Base-by-base conservation (phyloP, 192 early-diverging fungal species). In the Backusella morwellensis region DNA sequence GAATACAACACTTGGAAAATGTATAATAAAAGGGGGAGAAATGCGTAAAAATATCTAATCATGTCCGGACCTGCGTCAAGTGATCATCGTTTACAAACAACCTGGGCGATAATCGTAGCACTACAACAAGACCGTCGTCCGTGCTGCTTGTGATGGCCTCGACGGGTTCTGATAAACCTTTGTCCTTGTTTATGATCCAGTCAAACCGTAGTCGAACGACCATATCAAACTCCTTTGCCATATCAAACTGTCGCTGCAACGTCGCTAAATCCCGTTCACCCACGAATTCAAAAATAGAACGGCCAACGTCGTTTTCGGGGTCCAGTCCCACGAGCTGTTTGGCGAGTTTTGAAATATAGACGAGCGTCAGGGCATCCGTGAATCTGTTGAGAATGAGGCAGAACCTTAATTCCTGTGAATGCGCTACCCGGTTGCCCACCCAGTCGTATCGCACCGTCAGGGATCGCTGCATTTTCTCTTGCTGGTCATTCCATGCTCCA, bases 101-200 rank as follows among this genome's bases (percentile, higher is more conserved):
- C 66, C 21, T n/a, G 9, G 77, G 70, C 1, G 72, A 66, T 32
- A 69, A 41, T 47, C 77, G 77, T 44, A 75, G 14, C 15, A 75
- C 78, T 52, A 79, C 70, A 15, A 79, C 73, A 23, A 79, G n/a
- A 0, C 73, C 68, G 47, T 79, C 78, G 63, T 69, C 70, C 3
- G 73, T 63, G 32, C 73, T 36, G 15, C 66, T 70, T 52, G 68
- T 35, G 14, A 79, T 66, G 4, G 73, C 68, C 41, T 79, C 78
- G 4, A 79, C 67, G 11, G 78, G 47, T 19, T 40, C 34, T 7
- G 66, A 69, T 35, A 71, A 0, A 0, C 50, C 26, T 6, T 59
- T 69, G 17, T 38, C 29, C 11, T 34, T 8, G 66, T 74, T 68
- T 2, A 75, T 44, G 14, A 78, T 42, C 77, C 77, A 78, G 29